Evolutionary conservation across 2,329 filamentous ascomycete species (phyloP).

Genomic region (Alternaria longipes): DNA sequence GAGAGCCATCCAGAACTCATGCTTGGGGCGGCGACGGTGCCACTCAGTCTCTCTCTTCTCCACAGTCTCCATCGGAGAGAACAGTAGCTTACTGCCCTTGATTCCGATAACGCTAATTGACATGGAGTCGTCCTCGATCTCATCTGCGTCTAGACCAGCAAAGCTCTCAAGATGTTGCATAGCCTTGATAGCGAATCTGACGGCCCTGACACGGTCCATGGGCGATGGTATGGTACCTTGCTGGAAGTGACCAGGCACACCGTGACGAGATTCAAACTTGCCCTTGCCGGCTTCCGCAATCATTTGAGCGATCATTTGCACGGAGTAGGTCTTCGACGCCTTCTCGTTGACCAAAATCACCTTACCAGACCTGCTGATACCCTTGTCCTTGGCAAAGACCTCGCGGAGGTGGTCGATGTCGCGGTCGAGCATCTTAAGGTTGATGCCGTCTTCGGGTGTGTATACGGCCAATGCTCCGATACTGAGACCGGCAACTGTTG

Average conservation of each 20-base stretch:
- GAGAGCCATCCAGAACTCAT: conserved; percentile 84
- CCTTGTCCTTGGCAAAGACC: conserved; percentile 84
- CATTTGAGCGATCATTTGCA: conserved; percentile 93
- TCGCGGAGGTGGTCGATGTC: conserved; percentile 91
- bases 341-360: conserved; percentile 97
- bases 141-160: conserved; percentile 68
- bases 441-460: conserved; percentile 95
- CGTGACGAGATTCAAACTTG: conserved; percentile 90
- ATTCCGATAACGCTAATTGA: conserved; percentile 89
- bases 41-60: conserved; percentile 90
- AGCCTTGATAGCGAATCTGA: conserved; percentile 91
- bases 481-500: conserved; percentile 87
- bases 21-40: conserved; percentile 83
- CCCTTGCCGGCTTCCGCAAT: conserved; percentile 93
- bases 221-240: conserved; percentile 70
- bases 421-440: conserved; percentile 87
- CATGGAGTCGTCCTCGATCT: conserved; percentile 76
- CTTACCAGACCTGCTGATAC: conserved; percentile 88
- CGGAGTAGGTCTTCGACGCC: conserved; percentile 86
- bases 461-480: conserved; percentile 94
- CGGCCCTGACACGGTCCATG: conserved; percentile 94
- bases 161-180: conserved; percentile 89
- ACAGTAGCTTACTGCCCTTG: conserved; percentile 87
- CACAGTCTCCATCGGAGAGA: conserved; percentile 80
- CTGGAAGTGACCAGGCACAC: conserved; percentile 60